Conservation (phyloP, 2,329 filamentous ascomycete genomes). For the Xylaria sp. region DNA sequence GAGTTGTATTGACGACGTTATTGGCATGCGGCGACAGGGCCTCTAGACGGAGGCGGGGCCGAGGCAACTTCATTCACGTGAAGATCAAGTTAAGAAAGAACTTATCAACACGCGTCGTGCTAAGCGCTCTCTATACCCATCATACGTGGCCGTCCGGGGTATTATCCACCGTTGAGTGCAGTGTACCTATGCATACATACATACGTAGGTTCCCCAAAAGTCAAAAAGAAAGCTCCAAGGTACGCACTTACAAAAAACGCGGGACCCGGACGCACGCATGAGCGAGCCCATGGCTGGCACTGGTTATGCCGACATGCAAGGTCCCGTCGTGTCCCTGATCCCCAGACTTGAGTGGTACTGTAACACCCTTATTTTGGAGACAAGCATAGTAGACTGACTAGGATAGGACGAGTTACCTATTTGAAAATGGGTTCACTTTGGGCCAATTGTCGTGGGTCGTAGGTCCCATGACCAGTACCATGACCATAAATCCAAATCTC, state of each 20-base stretch:
- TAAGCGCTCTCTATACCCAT: slow-evolving; percentile 8
- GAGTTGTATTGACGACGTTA: background rate
- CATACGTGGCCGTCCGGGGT: too few species aligned
- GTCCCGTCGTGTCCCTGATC: slow-evolving; percentile 34
- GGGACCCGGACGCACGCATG: slow-evolving; percentile 26
- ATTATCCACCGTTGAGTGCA: too few species aligned
- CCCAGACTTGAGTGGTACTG: slow-evolving; percentile 26
- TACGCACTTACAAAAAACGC: too few species aligned
- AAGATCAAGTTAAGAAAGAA: background rate
- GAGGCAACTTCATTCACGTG: slow-evolving; percentile 10
- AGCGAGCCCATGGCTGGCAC: slow-evolving; percentile 23
- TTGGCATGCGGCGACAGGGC: slow-evolving; percentile 4
- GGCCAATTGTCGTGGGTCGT: slow-evolving; percentile 5
- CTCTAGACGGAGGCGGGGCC: background rate
- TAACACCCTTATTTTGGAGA: slow-evolving; percentile 13
- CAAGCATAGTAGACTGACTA: background rate
- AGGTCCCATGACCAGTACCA: background rate
- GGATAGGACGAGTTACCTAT: slow-evolving; percentile 17
- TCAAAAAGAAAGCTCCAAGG: too few species aligned
- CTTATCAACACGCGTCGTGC: slow-evolving; percentile 4
- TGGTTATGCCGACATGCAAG: slow-evolving; percentile 31
- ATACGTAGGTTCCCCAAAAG: too few species aligned
- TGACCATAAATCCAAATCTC: slow-evolving; percentile 8
- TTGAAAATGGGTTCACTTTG: background rate
- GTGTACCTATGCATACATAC: too few species aligned